Conservation (phyloP, 1,284 basidiomycete genomes). For the Irpex sp. region DNA sequence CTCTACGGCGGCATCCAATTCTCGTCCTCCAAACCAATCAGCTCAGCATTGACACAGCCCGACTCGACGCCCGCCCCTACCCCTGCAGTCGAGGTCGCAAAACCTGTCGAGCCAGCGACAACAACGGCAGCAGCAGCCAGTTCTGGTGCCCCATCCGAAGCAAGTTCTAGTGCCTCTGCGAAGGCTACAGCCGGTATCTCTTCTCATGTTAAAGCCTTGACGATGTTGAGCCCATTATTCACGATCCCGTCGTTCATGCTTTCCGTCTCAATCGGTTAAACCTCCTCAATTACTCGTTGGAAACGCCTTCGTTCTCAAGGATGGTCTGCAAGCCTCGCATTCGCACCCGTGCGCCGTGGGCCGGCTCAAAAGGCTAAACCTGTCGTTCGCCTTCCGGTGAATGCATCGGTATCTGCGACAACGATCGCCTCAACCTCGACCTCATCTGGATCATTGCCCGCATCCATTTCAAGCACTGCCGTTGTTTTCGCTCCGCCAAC, state of each 20-base stretch:
- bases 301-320: slow-evolving; percentile 36
- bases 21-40: slow-evolving; percentile 52
- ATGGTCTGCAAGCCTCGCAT: slow-evolving; percentile 85
- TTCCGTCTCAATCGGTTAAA: slow-evolving; percentile 3
- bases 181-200: slow-evolving; percentile 80
- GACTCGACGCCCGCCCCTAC: slow-evolving; percentile 13
- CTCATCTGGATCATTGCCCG: slow-evolving; percentile 10
- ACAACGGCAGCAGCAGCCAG: slow-evolving; percentile 13
- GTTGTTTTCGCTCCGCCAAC: slow-evolving; percentile 70
- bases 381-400: slow-evolving; percentile 53
- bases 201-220: slow-evolving; percentile 38
- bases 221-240: slow-evolving; percentile 33
- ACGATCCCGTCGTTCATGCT: slow-evolving; percentile 32
- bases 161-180: slow-evolving; percentile 36
- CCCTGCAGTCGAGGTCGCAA: slow-evolving; percentile 7
- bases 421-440: slow-evolving; percentile 17
- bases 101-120: slow-evolving; percentile 15
- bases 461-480: slow-evolving; percentile 61
- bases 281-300: slow-evolving; percentile 9
- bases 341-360: slow-evolving; percentile 69
- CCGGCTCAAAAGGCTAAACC: slow-evolving; percentile 51
- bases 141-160: slow-evolving; percentile 21
- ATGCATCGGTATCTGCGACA: slow-evolving; percentile 46
- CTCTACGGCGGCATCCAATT: slow-evolving; percentile 81
- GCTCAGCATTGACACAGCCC: slow-evolving; percentile 35